phyloP scores from a whole-genome alignment of 805 yeast genomes.

The Ogataea ramenticola region DNA sequence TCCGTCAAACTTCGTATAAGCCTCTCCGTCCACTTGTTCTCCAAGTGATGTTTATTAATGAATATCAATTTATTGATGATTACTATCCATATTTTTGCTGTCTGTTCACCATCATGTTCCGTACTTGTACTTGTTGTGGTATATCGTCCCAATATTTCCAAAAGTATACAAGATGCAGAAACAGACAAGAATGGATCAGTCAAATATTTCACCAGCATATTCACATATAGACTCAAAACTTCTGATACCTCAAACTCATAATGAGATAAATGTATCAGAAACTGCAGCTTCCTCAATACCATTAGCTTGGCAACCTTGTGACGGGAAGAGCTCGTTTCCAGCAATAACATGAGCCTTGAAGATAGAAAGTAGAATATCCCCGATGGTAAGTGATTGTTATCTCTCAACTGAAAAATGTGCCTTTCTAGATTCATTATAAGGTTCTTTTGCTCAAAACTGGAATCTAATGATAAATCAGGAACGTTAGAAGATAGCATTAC shows the following conservation, averaged over 20 bases:
- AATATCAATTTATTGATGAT: too few relatives aligned
- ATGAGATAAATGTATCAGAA: neutral
- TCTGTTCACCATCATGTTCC: too few relatives aligned
- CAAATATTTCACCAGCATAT: neutral
- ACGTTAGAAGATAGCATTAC: too few relatives aligned
- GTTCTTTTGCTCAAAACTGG: too few relatives aligned
- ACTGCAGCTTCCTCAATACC: neutral
- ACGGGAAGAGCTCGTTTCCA: conserved; percentile 8
- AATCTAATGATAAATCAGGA: too few relatives aligned
- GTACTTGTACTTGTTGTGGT: too few relatives aligned
- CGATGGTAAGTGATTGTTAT: conserved; percentile 21
- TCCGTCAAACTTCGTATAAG: too few relatives aligned
- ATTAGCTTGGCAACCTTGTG: neutral
- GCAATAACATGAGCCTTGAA: conserved; percentile 4
- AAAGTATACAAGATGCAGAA: neutral
- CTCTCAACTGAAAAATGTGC: too few relatives aligned
- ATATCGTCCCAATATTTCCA: neutral
- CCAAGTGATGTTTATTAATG: too few relatives aligned
- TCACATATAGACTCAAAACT: neutral
- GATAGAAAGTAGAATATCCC: neutral
- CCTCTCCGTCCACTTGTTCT: too few relatives aligned
- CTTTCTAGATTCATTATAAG: too few relatives aligned
- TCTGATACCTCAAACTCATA: neutral
- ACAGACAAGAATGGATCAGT: neutral
- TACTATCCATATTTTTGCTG: too few relatives aligned